phyloP scores from a whole-genome alignment of 257 asterid species.

The Nemophila menziesii region DNA sequence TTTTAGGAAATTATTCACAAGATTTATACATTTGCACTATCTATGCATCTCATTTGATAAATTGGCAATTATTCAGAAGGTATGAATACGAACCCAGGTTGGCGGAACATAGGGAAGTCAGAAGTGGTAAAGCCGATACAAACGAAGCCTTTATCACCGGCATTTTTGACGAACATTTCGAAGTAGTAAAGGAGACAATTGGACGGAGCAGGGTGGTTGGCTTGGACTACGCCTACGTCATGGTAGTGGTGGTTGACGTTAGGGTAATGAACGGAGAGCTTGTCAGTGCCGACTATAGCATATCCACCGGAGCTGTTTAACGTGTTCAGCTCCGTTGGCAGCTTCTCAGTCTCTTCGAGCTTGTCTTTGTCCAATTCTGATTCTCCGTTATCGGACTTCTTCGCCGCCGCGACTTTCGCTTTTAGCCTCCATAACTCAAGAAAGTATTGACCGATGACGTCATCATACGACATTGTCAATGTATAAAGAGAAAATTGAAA shows the following conservation, averaged over 20 bases:
- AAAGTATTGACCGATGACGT: conserved; percentile 58
- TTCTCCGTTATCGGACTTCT: conserved; percentile 14
- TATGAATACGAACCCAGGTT: conserved; percentile 60
- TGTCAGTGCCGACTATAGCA: conserved; percentile 65
- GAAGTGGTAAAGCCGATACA: conserved; percentile 79
- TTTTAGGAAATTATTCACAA: no score
- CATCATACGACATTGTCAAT: conserved; percentile 17
- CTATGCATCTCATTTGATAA: no score
- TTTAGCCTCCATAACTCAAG: conserved; percentile 55
- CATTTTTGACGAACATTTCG: conserved; percentile 66
- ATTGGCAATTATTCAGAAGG: no score
- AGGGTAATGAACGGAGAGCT: conserved; percentile 63
- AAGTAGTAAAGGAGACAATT: conserved; percentile 68
- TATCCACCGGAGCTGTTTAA: conserved; percentile 68
- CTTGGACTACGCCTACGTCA: conserved; percentile 90
- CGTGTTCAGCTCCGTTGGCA: conserved; percentile 73
- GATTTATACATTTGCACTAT: background rate
- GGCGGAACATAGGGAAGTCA: conserved; percentile 63
- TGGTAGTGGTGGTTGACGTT: conserved; percentile 52
- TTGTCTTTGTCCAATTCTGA: conserved; percentile 36
- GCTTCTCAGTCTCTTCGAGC: conserved; percentile 34
- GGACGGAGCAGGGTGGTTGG: conserved; percentile 70
- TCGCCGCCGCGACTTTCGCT: conserved; percentile 33
- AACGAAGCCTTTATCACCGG: conserved; percentile 73
- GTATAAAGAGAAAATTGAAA: no score